A percentile compares a stretch with the other conserved stretches of the same genome.
phyloP scores from a whole-genome alignment of 1,284 basidiomycete species.

The Trametes sp. region DNA sequence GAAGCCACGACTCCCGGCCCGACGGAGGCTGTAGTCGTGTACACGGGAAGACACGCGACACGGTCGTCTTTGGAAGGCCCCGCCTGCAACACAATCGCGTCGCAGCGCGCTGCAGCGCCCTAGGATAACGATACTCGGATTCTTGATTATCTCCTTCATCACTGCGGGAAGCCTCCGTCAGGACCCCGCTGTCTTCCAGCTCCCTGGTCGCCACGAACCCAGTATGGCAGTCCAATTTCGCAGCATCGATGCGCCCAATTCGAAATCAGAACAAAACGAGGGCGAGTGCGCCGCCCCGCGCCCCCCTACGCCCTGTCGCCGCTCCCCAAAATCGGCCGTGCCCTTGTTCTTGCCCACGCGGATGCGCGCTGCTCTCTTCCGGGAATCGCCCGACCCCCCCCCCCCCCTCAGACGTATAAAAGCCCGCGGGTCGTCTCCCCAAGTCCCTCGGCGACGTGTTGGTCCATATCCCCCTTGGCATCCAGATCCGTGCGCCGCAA shows the following conservation, averaged over 20 bases:
- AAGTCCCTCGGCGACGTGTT: neutral
- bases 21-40: no score
- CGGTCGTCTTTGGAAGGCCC: neutral
- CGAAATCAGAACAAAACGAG: neutral
- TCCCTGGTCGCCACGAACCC: neutral
- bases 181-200: neutral
- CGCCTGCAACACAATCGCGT: neutral
- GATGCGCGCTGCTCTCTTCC: neutral
- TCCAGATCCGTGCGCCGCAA: neutral
- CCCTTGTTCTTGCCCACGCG: neutral
- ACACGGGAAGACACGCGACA: no score
- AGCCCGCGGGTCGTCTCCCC: neutral
- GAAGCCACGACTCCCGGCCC: no score
- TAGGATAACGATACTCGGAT: neutral
- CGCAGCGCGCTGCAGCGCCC: neutral
- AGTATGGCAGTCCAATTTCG: neutral
- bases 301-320: no score
- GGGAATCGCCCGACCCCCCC: neutral
- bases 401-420: neutral
- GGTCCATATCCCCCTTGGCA: neutral
- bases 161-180: neutral
- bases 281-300: neutral
- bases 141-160: neutral
- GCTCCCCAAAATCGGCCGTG: neutral
- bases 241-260: constrained; percentile 6